Conservation (phyloP, 1,139 yeast genomes). For the Saccharomyces hybrid region DNA sequence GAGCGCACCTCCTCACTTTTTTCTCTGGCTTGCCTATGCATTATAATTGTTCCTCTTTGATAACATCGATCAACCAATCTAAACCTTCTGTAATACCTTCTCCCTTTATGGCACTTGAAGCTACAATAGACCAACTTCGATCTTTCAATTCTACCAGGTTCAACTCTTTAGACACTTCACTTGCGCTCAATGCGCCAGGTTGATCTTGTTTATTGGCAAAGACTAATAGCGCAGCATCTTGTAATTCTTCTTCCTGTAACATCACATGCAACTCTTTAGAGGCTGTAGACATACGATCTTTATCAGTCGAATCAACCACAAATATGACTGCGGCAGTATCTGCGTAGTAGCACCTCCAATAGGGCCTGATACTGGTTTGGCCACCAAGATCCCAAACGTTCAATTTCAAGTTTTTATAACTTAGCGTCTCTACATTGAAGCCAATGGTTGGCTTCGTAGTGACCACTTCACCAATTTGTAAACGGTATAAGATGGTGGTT, state of each 20-base stretch:
- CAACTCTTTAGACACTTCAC: constrained; percentile 86
- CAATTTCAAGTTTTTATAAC: constrained; percentile 81
- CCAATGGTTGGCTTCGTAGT: constrained; percentile 96
- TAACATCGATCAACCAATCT: constrained; percentile 95
- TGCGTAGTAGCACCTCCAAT: constrained; percentile 96
- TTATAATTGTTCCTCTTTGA: constrained; percentile 79
- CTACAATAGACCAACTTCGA: constrained; percentile 96
- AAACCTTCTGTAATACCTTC: constrained; percentile 94
- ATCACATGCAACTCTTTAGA: constrained; percentile 83
- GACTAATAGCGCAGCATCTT: constrained; percentile 83
- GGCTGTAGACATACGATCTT: constrained; percentile 83
- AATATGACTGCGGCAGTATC: constrained; percentile 94
- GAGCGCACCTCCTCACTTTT: background rate
- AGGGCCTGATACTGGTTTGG: constrained; percentile 92
- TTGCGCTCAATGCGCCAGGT: constrained; percentile 89
- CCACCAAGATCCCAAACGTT: constrained; percentile 95
- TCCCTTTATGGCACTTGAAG: constrained; percentile 92
- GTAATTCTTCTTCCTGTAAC: constrained; percentile 88
- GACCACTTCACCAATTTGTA: constrained; percentile 90
- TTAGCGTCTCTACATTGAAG: constrained; percentile 90
- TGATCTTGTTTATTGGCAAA: constrained; percentile 98
- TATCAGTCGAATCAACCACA: constrained; percentile 95
- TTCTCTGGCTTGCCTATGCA: background rate
- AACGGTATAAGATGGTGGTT: constrained; percentile 84
- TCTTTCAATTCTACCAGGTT: constrained; percentile 84